Evolutionary conservation across 2,329 filamentous ascomycete genomes (phyloP).

Genomic region (Claviceps cyperi): DNA sequence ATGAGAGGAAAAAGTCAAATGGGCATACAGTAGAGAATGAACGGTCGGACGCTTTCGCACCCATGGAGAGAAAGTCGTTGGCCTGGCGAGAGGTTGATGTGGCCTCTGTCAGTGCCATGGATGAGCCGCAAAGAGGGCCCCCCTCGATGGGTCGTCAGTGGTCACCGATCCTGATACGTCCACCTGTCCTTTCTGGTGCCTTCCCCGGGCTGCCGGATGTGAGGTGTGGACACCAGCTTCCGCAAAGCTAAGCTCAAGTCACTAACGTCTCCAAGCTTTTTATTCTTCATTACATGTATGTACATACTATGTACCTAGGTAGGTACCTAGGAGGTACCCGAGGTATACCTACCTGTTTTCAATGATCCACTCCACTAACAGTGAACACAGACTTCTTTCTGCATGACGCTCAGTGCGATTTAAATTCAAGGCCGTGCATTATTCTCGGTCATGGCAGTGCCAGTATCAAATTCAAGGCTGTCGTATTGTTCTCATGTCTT

Average conservation of each 20-base stretch:
- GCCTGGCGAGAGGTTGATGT: constrained; percentile 17
- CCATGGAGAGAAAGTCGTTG: not conserved
- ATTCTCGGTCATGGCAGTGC: not conserved
- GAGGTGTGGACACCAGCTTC: not conserved
- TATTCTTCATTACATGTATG: no score
- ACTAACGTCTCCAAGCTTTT: not conserved
- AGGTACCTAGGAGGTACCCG: no score
- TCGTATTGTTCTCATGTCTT: constrained; percentile 4
- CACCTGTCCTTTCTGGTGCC: not conserved
- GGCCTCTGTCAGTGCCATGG: constrained; percentile 14
- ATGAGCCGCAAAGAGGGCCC: not conserved
- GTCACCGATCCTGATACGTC: constrained; percentile 5
- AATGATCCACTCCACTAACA: no score
- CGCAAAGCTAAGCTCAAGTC: not conserved
- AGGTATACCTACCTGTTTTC: no score
- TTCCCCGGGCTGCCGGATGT: constrained; percentile 5
- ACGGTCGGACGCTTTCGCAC: not conserved
- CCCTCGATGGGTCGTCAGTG: no score
- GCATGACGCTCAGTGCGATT: no score
- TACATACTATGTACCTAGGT: no score
- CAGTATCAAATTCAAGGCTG: not conserved
- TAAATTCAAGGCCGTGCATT: no score
- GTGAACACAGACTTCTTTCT: no score
- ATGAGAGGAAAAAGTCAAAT: constrained; percentile 1
- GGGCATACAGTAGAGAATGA: not conserved